A percentile compares a stretch with the other conserved stretches of the same genome.
Conservation (phyloP, 2,329 filamentous ascomycete species). For the Xylaria hypoxylon region DNA sequence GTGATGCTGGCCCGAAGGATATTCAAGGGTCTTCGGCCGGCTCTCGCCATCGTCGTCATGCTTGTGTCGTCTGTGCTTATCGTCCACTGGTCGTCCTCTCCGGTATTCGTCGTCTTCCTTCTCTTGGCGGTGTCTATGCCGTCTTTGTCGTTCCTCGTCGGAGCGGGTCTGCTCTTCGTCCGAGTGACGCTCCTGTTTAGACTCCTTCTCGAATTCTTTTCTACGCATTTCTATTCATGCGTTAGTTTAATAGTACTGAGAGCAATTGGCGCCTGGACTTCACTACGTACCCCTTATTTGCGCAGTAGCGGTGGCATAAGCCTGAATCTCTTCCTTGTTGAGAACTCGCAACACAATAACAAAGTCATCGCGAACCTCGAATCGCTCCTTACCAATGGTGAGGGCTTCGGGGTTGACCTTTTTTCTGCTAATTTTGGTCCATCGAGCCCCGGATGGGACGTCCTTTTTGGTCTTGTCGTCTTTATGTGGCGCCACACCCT, state of each 20-base stretch:
- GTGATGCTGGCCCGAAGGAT: constrained; percentile 39
- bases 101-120: constrained; percentile 50
- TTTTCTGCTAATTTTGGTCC: constrained; percentile 91
- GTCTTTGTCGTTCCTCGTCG: constrained; percentile 50
- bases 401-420: constrained; percentile 91
- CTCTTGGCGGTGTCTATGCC: constrained; percentile 48
- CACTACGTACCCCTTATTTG: constrained; percentile 77
- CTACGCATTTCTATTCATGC: constrained; percentile 54
- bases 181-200: constrained; percentile 40
- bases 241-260: constrained; percentile 1
- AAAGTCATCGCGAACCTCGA: constrained; percentile 90
- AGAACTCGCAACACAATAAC: constrained; percentile 92
- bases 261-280: not conserved
- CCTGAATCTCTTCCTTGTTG: constrained; percentile 89
- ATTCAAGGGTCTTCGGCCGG: constrained; percentile 47
- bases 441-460: constrained; percentile 82
- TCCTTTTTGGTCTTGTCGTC: constrained; percentile 80
- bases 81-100: constrained; percentile 42
- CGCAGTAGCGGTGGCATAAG: constrained; percentile 83
- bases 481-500: constrained; percentile 94
- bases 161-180: constrained; percentile 47
- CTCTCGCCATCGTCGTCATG: constrained; percentile 45
- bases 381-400: constrained; percentile 87
- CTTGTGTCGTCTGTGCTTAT: constrained; percentile 46
- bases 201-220: constrained; percentile 56